Evolutionary conservation across 805 yeast species (phyloP).

Genomic region (Nakazawaea siamensis): DNA sequence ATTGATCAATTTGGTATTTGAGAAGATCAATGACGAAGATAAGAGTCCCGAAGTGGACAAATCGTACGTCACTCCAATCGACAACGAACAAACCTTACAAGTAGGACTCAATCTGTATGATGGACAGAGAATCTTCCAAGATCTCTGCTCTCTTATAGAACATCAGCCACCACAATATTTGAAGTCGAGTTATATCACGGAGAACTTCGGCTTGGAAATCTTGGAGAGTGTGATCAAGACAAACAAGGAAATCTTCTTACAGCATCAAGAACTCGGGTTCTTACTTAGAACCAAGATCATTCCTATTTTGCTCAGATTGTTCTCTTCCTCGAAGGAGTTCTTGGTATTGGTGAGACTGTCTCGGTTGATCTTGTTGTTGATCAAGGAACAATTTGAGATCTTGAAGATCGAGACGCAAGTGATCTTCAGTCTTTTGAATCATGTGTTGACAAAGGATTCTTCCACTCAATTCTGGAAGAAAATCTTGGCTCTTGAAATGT

Average conservation of each 20-base stretch:
- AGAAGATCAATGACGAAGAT: slow-evolving; percentile 42
- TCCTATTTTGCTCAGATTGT: slow-evolving; percentile 65
- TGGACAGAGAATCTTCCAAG: slow-evolving; percentile 61
- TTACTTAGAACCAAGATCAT: slow-evolving; percentile 61
- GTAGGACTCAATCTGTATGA: slow-evolving; percentile 56
- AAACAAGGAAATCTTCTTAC: slow-evolving; percentile 46
- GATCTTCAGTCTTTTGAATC: slow-evolving; percentile 66
- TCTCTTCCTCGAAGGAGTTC: slow-evolving; percentile 52
- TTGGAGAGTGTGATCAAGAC: slow-evolving; percentile 70
- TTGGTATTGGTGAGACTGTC: slow-evolving; percentile 68
- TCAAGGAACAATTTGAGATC: slow-evolving; percentile 51
- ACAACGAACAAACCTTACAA: slow-evolving; percentile 31
- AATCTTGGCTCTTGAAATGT: slow-evolving; percentile 66
- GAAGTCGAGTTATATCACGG: slow-evolving; percentile 42
- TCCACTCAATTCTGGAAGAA: slow-evolving; percentile 64
- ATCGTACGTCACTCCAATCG: slow-evolving; percentile 29
- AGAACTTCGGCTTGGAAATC: slow-evolving; percentile 71
- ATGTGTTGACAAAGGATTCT: slow-evolving; percentile 52
- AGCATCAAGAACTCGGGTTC: slow-evolving; percentile 57
- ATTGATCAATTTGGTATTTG: slow-evolving; percentile 70
- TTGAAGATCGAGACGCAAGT: slow-evolving; percentile 77
- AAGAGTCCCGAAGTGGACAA: slow-evolving; percentile 15
- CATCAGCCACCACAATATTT: slow-evolving; percentile 48
- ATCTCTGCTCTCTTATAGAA: slow-evolving; percentile 62
- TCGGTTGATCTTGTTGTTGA: slow-evolving; percentile 55